Conservation (phyloP, 768 basidiomycete genomes). For the Sutorius australiensis region DNA sequence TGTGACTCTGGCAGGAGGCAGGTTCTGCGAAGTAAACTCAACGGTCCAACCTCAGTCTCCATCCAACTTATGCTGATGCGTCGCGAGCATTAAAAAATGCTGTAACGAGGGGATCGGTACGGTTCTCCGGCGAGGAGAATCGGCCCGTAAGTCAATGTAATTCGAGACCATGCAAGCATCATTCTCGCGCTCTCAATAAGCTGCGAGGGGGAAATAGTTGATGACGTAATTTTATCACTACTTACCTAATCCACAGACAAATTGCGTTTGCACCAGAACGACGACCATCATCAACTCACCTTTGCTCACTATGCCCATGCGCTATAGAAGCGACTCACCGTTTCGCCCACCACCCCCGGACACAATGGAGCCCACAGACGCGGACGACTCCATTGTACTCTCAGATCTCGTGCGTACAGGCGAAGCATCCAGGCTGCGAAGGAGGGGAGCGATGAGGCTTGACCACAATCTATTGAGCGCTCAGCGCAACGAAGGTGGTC, state of each 20-base stretch:
- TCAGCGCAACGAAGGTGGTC: slow-evolving; percentile 29
- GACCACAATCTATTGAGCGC: slow-evolving; percentile 38
- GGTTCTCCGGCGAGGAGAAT: no score
- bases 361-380: slow-evolving; percentile 39
- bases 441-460: slow-evolving; percentile 68
- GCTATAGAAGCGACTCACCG: slow-evolving; percentile 23
- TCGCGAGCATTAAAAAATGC: no score
- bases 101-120: no score
- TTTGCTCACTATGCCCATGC: slow-evolving; percentile 29
- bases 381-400: slow-evolving; percentile 66
- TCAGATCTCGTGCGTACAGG: slow-evolving; percentile 72
- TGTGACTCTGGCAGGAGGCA: no score
- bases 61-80: no score
- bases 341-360: slow-evolving; percentile 13
- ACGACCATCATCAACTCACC: slow-evolving; percentile 25
- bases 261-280: slow-evolving; percentile 2
- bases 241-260: slow-evolving; percentile 13
- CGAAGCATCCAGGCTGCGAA: slow-evolving; percentile 68
- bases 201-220: neutral
- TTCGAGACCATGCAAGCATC: no score
- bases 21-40: no score
- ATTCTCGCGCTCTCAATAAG: neutral
- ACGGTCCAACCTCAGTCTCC: no score
- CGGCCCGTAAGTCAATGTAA: no score
- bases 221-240: slow-evolving; percentile 3